Conservation (phyloP, 805 yeast species). For the Vanderwaltozyma yarrowii region DNA sequence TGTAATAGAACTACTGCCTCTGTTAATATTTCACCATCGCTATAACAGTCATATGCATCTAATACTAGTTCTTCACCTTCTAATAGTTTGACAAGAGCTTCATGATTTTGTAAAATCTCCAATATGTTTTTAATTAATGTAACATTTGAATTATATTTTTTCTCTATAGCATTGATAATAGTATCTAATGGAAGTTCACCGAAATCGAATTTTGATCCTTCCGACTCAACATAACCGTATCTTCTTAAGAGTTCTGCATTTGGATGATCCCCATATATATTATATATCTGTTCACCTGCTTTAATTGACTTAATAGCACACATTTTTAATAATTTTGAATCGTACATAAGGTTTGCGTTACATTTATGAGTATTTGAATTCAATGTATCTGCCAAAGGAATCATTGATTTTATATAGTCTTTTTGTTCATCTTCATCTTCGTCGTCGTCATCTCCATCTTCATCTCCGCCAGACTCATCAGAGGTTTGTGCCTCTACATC, state of each 20-base stretch:
- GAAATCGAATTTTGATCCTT: conserved; percentile 66
- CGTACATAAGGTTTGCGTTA: conserved; percentile 62
- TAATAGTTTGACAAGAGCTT: conserved; percentile 28
- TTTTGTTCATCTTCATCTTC: conserved; percentile 23
- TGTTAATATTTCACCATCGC: conserved; percentile 46
- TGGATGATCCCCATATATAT: conserved; percentile 85
- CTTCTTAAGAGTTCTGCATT: conserved; percentile 84
- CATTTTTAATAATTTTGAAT: conserved; percentile 51
- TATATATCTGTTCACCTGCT: conserved; percentile 67
- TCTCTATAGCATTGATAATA: conserved; percentile 19
- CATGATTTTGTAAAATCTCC: conserved; percentile 20
- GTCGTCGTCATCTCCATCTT: conserved; percentile 32
- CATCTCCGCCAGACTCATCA: conserved; percentile 26
- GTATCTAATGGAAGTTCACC: conserved; percentile 54
- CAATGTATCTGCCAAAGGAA: conserved; percentile 84
- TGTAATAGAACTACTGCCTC: conserved; percentile 49
- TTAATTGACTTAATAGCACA: conserved; percentile 49
- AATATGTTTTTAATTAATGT: conserved; percentile 31
- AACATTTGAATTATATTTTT: conserved; percentile 5
- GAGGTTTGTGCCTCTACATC: conserved; percentile 49
- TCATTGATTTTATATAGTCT: conserved; percentile 69
- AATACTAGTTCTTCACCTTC: conserved; percentile 33
- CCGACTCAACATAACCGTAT: conserved; percentile 80
- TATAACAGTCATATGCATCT: conserved; percentile 55
- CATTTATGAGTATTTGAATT: conserved; percentile 72